Percentiles rank a stretch among this genome's conserved stretches.
phyloP scores from a whole-genome alignment of 805 yeast species.

The Metschnikowia gruessii region DNA sequence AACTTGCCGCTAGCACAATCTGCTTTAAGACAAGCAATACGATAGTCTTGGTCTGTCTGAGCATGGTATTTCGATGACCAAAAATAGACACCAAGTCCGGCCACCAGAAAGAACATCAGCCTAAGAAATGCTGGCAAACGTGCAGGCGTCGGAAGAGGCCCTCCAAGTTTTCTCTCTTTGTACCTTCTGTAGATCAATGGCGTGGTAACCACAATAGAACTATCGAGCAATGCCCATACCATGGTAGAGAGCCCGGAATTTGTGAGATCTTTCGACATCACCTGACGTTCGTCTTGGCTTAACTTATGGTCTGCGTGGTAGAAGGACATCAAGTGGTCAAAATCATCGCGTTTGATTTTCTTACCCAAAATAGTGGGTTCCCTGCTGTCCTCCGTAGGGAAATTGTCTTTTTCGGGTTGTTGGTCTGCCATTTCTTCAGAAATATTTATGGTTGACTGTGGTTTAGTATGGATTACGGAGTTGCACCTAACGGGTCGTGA shows the following conservation, averaged over 20 bases:
- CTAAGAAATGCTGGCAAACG: constrained; percentile 30
- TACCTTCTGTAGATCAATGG: constrained; percentile 39
- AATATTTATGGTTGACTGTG: neutral
- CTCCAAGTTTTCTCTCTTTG: constrained; percentile 7
- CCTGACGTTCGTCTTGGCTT: constrained; percentile 39
- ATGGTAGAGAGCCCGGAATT: constrained; percentile 34
- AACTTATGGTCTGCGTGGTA: constrained; percentile 48
- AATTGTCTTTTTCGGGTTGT: neutral
- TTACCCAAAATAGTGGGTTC: constrained; percentile 15
- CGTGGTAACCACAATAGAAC: constrained; percentile 36
- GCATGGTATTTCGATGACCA: constrained; percentile 14
- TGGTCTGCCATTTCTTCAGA: constrained; percentile 1
- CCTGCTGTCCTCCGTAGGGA: neutral
- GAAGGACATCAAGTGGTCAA: constrained; percentile 41
- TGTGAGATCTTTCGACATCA: constrained; percentile 38
- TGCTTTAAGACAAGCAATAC: constrained; percentile 30
- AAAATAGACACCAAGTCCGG: constrained; percentile 30
- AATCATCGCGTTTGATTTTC: constrained; percentile 33
- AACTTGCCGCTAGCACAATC: constrained; percentile 30
- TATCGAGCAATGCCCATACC: constrained; percentile 42
- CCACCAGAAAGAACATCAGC: constrained; percentile 29
- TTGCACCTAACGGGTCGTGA: neutral
- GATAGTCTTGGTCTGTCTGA: constrained; percentile 20
- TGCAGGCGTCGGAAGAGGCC: constrained; percentile 29
- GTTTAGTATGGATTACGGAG: neutral